These are phyloP conservation scores for Acanthamoeba lenticulata DNA, from an alignment of 208 protist genomes.

Conservation along the genomic window DNA sequence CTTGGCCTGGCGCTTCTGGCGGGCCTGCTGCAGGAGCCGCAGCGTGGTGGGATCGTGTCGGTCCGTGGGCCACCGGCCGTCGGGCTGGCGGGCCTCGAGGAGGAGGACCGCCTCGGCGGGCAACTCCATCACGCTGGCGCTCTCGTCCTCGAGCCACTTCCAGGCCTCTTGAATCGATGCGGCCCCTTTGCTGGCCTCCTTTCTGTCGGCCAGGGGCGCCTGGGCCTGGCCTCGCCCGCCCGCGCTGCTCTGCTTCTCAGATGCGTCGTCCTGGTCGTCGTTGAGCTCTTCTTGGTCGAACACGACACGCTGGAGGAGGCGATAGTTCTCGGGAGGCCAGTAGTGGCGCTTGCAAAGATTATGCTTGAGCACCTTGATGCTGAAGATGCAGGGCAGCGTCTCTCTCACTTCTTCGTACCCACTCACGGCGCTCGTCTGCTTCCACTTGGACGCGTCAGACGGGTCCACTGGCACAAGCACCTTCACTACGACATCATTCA, in stretches of 20 bases:
- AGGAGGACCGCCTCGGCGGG: neutral
- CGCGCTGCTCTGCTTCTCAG: neutral
- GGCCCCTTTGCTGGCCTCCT: neutral
- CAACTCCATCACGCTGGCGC: neutral
- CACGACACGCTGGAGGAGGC: neutral
- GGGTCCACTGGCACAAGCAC: conserved; percentile 26
- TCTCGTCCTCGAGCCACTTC: neutral
- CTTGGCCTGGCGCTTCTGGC: neutral
- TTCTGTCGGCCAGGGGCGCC: conserved; percentile 12
- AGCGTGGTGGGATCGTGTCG: neutral
- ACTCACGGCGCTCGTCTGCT: too few relatives aligned
- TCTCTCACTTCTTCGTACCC: conserved; percentile 14
- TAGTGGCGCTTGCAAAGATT: conserved; percentile 23
- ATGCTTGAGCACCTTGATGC: conserved; percentile 16
- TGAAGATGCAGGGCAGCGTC: conserved; percentile 41
- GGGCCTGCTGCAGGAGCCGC: neutral
- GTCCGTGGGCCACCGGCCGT: conserved; percentile 16
- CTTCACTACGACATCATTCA: neutral
- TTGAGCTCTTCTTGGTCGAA: neutral
- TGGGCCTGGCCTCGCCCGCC: neutral
- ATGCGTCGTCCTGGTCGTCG: neutral
- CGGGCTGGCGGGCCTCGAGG: neutral
- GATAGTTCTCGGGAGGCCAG: neutral
- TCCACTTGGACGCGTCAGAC: too few relatives aligned
- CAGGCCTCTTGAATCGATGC: neutral